Evolutionary conservation across 768 basidiomycete species (phyloP), one percentile per base, ranked within the genome.

Genomic region (button mushroom (Agaricus bisporus)): DNA sequence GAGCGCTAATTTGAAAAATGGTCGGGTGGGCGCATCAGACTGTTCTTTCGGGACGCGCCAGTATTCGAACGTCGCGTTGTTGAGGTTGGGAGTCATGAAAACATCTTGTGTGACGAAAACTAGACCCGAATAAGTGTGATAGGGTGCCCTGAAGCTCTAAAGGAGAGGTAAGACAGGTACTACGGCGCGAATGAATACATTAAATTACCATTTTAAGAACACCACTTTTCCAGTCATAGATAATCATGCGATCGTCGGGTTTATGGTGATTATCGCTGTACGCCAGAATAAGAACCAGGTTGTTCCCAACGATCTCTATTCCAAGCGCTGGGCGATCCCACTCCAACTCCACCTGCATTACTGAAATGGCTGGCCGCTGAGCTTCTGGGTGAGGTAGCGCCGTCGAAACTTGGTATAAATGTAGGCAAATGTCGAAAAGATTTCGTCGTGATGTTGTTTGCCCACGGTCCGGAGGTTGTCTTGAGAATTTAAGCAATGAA

Each of bases 201-300:
- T 32, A 2, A 61, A 71, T 20, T 48, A 76, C 75, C 59, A 69
- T 63, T 52, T 67, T 66, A 3, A 71, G 54, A 5, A 56, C 58
- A 5, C 71, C 72, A 0, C 67, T 71, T 56, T 64, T 66, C 78
- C 78, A 80, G 25, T 78, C 65, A 50, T 66, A 77, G 1, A 78
- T 61, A 45, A 68, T 75, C 15, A 80, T 60, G 4, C 58, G 57
- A 51, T 75, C 69, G 4, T 59, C 42, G 0, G 58, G 59, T 18
- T 48, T 1, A 32, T 50, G 22, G 28, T 28, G 1, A 45, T 39
- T 56, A 22, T 56, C 59, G 45, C 49, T 52, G 50, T 66, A 67
- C 2, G 65, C 61, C 3, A 72, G 63, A 5, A 74, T 60, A 1
- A 79, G 65, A 1, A 74, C 72, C 2, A 78, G 61, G 56, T 73